Evolutionary conservation across 768 basidiomycete species (phyloP), one percentile per base, ranked within the genome.

Genomic region (Mycena latifolia): DNA sequence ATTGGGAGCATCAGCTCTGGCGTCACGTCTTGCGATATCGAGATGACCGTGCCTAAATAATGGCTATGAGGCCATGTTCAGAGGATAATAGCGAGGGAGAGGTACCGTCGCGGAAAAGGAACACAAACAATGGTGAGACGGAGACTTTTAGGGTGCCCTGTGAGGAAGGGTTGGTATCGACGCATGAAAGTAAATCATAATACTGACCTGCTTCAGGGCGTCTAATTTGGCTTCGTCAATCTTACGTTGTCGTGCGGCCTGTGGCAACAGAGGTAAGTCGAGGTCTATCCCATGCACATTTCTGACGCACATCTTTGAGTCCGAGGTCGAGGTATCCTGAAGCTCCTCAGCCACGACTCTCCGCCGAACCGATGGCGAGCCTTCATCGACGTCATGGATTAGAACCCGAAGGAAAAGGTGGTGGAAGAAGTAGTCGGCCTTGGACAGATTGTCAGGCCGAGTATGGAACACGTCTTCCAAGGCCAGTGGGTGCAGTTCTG

Each of bases 331-430:
- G 25, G 53, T 45, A 3, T 48, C 62, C 22, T 55, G 65, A 51
- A 61, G 22, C 15, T 65, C 67, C 28, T 67, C 61, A 8, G 51
- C 28, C 14, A 41, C 45, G 18, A n/a, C 41, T 20, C n/a, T 43
- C 10, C 45, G 17, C 14, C 24, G 47, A 5, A 24, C 54, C n/a
- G 55, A 47, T 1, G 33, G 29, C 10, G 58, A 61, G 5, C 33
- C 57, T 22, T 65, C 55, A 5, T 55, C 51, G 50, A 63, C 51
- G 20, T 71, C 67, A 27, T 54, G 61, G 12, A 57, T 58, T 10
- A 91, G 78, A 47, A 89, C 73, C 12, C 86, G 85, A 27, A 91
- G 78, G 77, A 91, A 92, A 22, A 93, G 80, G 71, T 92, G 90
- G 56, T 85, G 82, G 9, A 77, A 74, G 61, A 82, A 85, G 52